Evolutionary conservation across 1,139 yeast genomes (phyloP).

Genomic region (Suhomyces terraborum): DNA sequence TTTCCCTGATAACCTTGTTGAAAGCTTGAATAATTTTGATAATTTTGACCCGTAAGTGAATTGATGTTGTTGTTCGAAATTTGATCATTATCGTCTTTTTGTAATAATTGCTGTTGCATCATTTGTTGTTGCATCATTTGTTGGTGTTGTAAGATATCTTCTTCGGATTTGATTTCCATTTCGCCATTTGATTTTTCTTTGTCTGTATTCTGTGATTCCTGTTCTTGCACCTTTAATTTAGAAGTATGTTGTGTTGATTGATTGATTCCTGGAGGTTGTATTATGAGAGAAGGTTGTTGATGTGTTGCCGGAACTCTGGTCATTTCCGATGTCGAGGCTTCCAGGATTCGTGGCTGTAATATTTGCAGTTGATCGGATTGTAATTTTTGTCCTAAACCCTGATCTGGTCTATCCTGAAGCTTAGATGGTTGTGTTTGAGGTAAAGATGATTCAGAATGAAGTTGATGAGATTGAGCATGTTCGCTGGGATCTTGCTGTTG

Average conservation of each 20-base stretch:
- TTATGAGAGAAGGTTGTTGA: slow-evolving; percentile 14
- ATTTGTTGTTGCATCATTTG: slow-evolving; percentile 20
- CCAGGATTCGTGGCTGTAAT: slow-evolving; percentile 1
- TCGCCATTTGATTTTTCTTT: background rate
- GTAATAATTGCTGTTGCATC: slow-evolving; percentile 17
- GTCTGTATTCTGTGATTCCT: background rate
- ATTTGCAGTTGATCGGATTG: background rate
- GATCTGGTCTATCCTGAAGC: slow-evolving; percentile 3
- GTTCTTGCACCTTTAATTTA: background rate
- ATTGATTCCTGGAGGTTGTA: background rate
- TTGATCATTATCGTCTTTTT: slow-evolving; percentile 13
- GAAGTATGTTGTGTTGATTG: background rate
- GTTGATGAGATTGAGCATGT: slow-evolving; percentile 17
- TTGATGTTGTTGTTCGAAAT: slow-evolving; percentile 10
- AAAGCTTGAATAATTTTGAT: slow-evolving; percentile 13
- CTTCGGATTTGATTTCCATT: background rate
- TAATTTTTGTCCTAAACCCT: slow-evolving; percentile 2
- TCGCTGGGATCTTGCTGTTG: slow-evolving; percentile 11
- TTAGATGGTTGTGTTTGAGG: background rate
- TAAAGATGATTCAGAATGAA: background rate
- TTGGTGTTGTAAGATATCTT: slow-evolving; percentile 17
- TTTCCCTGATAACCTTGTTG: slow-evolving; percentile 16
- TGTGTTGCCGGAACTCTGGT: background rate
- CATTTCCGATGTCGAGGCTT: background rate
- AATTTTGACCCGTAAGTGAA: slow-evolving; percentile 11